phyloP scores from a whole-genome alignment of 805 yeast genomes.

The Yamadazyma sp. region DNA sequence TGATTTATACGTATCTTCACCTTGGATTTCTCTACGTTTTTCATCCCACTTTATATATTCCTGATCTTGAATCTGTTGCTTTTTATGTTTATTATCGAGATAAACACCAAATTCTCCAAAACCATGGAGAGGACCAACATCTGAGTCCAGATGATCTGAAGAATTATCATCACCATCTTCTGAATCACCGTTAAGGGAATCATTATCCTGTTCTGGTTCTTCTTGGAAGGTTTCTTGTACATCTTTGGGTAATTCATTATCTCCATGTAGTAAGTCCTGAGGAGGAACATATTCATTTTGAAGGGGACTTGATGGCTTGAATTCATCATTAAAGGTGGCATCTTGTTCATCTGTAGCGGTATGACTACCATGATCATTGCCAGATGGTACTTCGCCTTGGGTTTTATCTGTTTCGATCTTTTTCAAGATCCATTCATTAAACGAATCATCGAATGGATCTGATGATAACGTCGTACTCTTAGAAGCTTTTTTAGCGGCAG shows the following conservation, averaged over 20 bases:
- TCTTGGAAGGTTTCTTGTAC: not conserved
- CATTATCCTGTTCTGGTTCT: conserved; percentile 1
- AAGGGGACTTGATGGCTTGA: no score
- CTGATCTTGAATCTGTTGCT: conserved; percentile 60
- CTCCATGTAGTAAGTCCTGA: no score
- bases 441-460: conserved; percentile 14
- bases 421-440: conserved; percentile 7
- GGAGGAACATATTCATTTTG: no score
- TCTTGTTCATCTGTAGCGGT: no score
- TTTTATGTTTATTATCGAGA: conserved; percentile 55
- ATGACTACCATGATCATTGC: not conserved
- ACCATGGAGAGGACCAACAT: conserved; percentile 23
- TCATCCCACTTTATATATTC: conserved; percentile 49
- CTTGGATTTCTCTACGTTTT: conserved; percentile 27
- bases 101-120: conserved; percentile 72
- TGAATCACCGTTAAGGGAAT: not conserved
- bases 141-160: no score
- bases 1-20: conserved; percentile 14
- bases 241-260: no score
- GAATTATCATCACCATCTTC: not conserved
- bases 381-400: not conserved
- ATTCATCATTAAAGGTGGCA: no score
- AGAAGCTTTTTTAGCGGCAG: not conserved
- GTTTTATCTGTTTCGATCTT: not conserved
- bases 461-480: conserved; percentile 2